Evolutionary conservation across 306 rosid genomes (phyloP), one percentile per base, ranked within the genome.

Genomic region (Albizia julibrissin): DNA sequence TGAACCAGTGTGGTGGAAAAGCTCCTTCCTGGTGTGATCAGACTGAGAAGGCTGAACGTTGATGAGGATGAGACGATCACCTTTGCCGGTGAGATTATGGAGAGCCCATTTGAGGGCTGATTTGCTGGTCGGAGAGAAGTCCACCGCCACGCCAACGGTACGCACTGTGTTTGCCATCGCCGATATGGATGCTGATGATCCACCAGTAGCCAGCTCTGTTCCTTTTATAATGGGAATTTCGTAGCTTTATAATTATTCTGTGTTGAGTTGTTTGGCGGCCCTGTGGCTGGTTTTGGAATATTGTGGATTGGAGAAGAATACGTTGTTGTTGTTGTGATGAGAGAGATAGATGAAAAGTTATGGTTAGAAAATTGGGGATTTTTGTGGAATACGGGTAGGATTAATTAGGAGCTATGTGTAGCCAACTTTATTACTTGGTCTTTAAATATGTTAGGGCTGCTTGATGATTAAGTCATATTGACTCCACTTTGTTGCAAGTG

Each of bases 51-150:
- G 90, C 81, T 91, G 86, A 84, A 94, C 89, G 27, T 80, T 94
- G 86, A 94, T 92, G 49, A 90, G 61, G 78, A 92, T 77, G 79
- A 94, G 59, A 6, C 46, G 79, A 86, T 94, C 95, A 64, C 58
- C 58, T 29, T 50, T 27, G 69, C 72, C 77, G 54, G 88, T 84
- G 54, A 94, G 85, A 82, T 90, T 90, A 71, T 92, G 86, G 47
- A 77, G 80, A 0, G 94, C 86, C 94, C 98, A 94, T 85, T 77
- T 83, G 58, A 92, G 87, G 10, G 98, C 98, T 58, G 80, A 64
- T 81, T 90, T 94, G 91, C 95, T 92, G 0, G 90, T 86, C 18
- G 88, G 78, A 21, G 98, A 94, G 82, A 87, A 89, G 33, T 92
- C 97, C 89, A 94, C 81, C 10, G 90, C 98, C 34, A 92, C 82